Conservation (phyloP, 2,329 filamentous ascomycete species). For the Cordyceps militaris region DNA sequence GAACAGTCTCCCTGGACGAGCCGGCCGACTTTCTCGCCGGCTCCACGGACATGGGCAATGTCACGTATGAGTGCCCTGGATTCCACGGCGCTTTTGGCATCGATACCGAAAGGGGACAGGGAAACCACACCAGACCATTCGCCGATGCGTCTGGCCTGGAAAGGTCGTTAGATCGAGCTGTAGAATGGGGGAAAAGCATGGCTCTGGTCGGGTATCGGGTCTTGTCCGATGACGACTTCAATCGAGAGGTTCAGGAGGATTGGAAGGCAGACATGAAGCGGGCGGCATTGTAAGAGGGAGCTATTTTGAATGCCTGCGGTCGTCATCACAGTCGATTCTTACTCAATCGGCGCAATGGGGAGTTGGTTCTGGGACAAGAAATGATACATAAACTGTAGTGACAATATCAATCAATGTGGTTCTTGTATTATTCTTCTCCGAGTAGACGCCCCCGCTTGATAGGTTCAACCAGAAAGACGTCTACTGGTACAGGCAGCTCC, state of each 20-base stretch:
- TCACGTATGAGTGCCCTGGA: constrained; percentile 36
- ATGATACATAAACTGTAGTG: neutral
- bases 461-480: constrained; percentile 29
- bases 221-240: constrained; percentile 25
- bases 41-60: constrained; percentile 43
- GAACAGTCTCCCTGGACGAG: constrained; percentile 30
- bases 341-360: neutral
- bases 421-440: neutral
- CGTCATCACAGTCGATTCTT: neutral
- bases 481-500: constrained; percentile 28
- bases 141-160: constrained; percentile 33
- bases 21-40: constrained; percentile 23
- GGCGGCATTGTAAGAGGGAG: constrained; percentile 17
- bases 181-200: constrained; percentile 36
- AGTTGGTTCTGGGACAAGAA: neutral
- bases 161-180: constrained; percentile 25
- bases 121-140: constrained; percentile 29
- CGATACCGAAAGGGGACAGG: constrained; percentile 25
- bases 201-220: constrained; percentile 26
- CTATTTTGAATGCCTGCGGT: too few species aligned
- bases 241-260: constrained; percentile 17
- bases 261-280: constrained; percentile 28
- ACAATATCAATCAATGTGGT: neutral
- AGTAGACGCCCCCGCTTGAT: constrained; percentile 30
- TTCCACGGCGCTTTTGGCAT: constrained; percentile 41